Percentiles rank a stretch among this genome's conserved stretches.
Evolutionary conservation across 1,139 yeast species (phyloP).

Genomic region (Insectozyma bohioensis): DNA sequence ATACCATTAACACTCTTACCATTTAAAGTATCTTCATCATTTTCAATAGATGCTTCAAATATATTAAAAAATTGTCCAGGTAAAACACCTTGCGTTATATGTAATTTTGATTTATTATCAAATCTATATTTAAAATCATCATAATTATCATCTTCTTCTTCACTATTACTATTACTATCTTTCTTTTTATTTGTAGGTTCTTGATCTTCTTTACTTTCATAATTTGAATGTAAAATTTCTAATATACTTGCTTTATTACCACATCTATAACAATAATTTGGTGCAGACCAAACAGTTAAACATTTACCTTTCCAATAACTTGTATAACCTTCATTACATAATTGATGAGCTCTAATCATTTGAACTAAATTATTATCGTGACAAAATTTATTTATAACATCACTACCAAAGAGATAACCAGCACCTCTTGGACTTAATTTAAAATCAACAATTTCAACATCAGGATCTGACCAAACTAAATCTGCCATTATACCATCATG

Average conservation of each 20-base stretch:
- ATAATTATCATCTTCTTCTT: constrained; percentile 1
- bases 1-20: constrained; percentile 45
- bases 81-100: constrained; percentile 23
- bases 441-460: constrained; percentile 79
- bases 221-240: constrained; percentile 54
- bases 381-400: constrained; percentile 85
- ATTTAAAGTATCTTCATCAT: constrained; percentile 45
- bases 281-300: constrained; percentile 98
- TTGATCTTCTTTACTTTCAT: constrained; percentile 18
- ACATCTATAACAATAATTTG: constrained; percentile 94
- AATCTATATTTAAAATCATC: too few relatives aligned
- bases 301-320: constrained; percentile 87
- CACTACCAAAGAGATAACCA: constrained; percentile 92
- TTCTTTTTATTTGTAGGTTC: neutral
- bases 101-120: too few relatives aligned
- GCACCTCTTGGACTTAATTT: constrained; percentile 95
- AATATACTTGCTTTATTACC: constrained; percentile 94
- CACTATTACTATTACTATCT: neutral
- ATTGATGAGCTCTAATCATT: constrained; percentile 90
- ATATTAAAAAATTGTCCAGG: constrained; percentile 75
- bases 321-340: constrained; percentile 95
- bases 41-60: constrained; percentile 96
- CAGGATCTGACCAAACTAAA: constrained; percentile 98
- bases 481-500: constrained; percentile 99
- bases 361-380: constrained; percentile 75